Percentiles rank a stretch among this genome's conserved stretches.
Evolutionary conservation across 2,329 filamentous ascomycete species (phyloP).

Genomic region (Fusarium sp.): DNA sequence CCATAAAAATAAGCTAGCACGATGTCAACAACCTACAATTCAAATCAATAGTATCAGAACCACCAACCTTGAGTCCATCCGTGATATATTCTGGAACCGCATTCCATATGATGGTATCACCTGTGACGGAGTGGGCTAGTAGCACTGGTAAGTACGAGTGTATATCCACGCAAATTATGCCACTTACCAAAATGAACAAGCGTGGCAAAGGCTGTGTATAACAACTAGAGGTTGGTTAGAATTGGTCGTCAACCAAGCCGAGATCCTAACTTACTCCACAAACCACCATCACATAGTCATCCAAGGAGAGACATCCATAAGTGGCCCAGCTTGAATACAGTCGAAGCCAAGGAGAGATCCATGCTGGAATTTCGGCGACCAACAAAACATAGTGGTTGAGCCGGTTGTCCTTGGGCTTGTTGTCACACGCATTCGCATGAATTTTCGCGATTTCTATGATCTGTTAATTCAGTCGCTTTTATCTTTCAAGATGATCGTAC

Average conservation of each 20-base stretch:
- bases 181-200: constrained; percentile 26
- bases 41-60: neutral
- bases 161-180: neutral
- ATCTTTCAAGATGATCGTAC: constrained; percentile 5
- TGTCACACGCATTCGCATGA: constrained; percentile 49
- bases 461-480: constrained; percentile 2
- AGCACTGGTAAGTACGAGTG: neutral
- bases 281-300: constrained; percentile 55
- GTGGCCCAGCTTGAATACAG: constrained; percentile 52
- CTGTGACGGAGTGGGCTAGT: constrained; percentile 17
- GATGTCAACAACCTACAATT: neutral
- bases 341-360: constrained; percentile 50
- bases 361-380: constrained; percentile 50
- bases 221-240: constrained; percentile 31
- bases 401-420: constrained; percentile 47
- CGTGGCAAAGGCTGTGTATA: constrained; percentile 37
- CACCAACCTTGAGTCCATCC: constrained; percentile 28
- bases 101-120: constrained; percentile 6
- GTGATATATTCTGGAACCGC: constrained; percentile 6
- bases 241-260: neutral
- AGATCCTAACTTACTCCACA: constrained; percentile 44
- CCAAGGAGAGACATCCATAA: constrained; percentile 46
- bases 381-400: constrained; percentile 49
- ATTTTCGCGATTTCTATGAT: constrained; percentile 47
- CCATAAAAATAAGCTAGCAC: constrained; percentile 44